phyloP scores from a whole-genome alignment of 495 filamentous ascomycete species.

The Aspergillus bridgeri region DNA sequence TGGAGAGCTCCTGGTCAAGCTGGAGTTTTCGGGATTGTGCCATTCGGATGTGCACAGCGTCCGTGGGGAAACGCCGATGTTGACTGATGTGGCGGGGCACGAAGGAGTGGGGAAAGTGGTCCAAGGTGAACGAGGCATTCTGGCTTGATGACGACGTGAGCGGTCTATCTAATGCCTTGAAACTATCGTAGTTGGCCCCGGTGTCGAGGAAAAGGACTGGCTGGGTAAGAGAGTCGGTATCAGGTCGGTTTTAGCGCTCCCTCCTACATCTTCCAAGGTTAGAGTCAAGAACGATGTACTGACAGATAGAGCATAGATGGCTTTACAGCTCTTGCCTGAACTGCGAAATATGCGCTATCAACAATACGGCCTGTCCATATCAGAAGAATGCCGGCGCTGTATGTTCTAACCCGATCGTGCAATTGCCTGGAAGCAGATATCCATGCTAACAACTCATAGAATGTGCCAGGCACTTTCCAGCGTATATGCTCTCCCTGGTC shows the following conservation, averaged over 20 bases:
- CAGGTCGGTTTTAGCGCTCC: constrained; percentile 21
- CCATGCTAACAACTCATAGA: constrained; percentile 19
- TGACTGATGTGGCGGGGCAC: constrained; percentile 44
- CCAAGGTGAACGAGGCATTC: constrained; percentile 20
- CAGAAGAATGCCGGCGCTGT: constrained; percentile 46
- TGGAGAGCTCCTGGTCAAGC: constrained; percentile 38
- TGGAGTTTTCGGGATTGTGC: constrained; percentile 43
- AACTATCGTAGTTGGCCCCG: constrained; percentile 25
- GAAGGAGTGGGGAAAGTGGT: constrained; percentile 43
- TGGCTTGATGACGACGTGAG: no score
- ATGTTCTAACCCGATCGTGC: constrained; percentile 12
- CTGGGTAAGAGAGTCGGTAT: constrained; percentile 37
- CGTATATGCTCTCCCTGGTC: constrained; percentile 21
- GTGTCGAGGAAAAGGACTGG: constrained; percentile 30
- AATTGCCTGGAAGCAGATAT: not conserved
- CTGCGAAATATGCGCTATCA: constrained; percentile 46
- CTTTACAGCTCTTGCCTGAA: constrained; percentile 42
- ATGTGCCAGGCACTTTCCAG: constrained; percentile 46
- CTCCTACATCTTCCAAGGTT: not conserved
- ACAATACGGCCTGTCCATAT: constrained; percentile 41
- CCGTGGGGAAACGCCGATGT: constrained; percentile 44
- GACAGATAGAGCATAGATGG: constrained; percentile 28
- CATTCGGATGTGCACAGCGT: constrained; percentile 46
- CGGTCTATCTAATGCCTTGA: not conserved
- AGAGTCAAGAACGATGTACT: no score